Evolutionary conservation across 148 eudicot genomes (phyloP).

Genomic region (Polygonum aviculare): DNA sequence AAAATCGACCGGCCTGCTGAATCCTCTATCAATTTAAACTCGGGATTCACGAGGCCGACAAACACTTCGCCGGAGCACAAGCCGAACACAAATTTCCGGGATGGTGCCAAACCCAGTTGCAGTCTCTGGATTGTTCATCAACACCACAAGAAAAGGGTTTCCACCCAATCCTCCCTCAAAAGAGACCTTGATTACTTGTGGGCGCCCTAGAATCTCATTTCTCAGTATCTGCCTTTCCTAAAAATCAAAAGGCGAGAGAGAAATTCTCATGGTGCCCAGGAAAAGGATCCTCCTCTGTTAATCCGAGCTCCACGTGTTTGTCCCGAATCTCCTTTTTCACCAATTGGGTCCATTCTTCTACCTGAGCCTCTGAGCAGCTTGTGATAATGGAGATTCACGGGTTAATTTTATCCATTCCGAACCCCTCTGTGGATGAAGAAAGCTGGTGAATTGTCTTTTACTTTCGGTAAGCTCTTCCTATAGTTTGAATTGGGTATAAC

Average conservation of each 20-base stretch:
- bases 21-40: background rate
- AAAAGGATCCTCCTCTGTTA: background rate
- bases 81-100: background rate
- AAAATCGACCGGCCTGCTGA: background rate
- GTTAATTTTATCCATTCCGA: background rate
- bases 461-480: background rate
- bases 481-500: background rate
- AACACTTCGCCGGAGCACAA: background rate
- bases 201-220: background rate
- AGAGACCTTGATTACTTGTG: background rate
- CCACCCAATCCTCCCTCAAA: background rate
- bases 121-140: background rate
- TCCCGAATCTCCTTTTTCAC: background rate
- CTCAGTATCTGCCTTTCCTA: background rate
- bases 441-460: background rate
- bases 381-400: background rate
- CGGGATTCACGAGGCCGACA: background rate
- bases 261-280: conserved; percentile 7
- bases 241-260: background rate
- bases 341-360: too few species aligned
- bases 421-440: conserved; percentile 4
- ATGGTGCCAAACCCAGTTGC: background rate
- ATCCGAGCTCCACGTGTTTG: background rate
- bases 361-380: background rate
- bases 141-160: background rate